Evolutionary conservation across 2,329 filamentous ascomycete species (phyloP), one percentile per base, ranked within the genome.

Genomic region (Huntiella bhutanensis): DNA sequence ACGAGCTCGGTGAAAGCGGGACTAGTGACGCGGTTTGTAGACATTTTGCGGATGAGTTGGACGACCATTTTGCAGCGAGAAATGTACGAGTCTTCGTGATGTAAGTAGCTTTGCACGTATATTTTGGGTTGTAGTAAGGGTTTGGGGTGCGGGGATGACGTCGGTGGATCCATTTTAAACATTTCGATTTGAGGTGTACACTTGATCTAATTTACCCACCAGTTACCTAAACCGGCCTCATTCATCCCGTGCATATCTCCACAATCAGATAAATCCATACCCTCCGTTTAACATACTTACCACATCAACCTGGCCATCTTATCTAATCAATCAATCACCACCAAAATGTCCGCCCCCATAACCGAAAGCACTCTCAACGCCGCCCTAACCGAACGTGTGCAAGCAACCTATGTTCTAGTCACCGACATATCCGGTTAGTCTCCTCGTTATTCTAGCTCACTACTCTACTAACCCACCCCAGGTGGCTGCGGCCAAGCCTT

Each of bases 371-470:
- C 69, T 42, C 69, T 96, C 46, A 77, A 72, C 57, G 65, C 66
- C 38, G 82, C 80, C 50, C 70, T 95, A 54, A 71, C 68, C 34
- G 67, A 80, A 54, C 75, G 77, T 53, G 68, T 95, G 46, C 70
- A 75, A 48, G 85, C 86, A 16, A 69, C 71, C 22, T 75, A 92
- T 64, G 85, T 94, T 52, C 79, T 91, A 56, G 85, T 95, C 54
- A 81, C 83, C 53, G 88, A 96, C 64, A 77, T 93, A 69, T 94
- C 86, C 53, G 88, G 87, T 93, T 73, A 49, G 67, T 59, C 19
- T 41, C 34, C 46, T 47, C 33, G 5, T 4, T 15, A 13, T 13
- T 7, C 4, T 28, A 8, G 22, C n/a, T 39, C 19, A 42, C 39
- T 40, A 40, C 28, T 4, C 43, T 40, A 43, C 48, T 46, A 50